These are phyloP conservation scores for Arthrobotrys conoides DNA, from an alignment of 2,329 filamentous ascomycete species.

Conservation along the genomic window DNA sequence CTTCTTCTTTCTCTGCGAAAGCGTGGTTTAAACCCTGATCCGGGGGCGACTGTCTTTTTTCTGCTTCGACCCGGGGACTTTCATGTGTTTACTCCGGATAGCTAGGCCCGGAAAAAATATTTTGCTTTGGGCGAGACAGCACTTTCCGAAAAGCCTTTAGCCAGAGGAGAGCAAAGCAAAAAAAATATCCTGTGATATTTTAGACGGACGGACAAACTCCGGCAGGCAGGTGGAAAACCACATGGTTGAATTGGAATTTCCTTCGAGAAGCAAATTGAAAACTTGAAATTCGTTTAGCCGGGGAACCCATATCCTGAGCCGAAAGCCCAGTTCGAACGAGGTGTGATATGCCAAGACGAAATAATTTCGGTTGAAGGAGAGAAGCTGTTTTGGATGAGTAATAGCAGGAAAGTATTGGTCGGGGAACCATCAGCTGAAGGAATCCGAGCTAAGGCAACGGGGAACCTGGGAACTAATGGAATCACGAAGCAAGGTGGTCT, in stretches of 20 bases:
- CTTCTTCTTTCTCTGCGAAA: conserved; percentile 12
- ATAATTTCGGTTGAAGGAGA: conserved; percentile 57
- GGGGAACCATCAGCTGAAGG: conserved; percentile 41
- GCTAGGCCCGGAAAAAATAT: conserved; percentile 53
- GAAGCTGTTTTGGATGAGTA: conserved; percentile 36
- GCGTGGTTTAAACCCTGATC: conserved; percentile 31
- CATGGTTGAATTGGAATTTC: conserved; percentile 36
- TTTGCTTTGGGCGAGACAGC: conserved; percentile 11
- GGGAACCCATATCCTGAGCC: conserved; percentile 54
- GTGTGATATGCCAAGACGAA: conserved; percentile 55
- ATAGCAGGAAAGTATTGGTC: conserved; percentile 30
- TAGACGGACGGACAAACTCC: conserved; percentile 60
- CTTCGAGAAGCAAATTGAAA: conserved; percentile 36
- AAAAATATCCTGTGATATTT: conserved; percentile 34
- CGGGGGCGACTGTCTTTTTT: conserved; percentile 25
- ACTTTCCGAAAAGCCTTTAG: conserved; percentile 54
- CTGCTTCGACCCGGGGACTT: conserved; percentile 42
- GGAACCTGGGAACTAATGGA: conserved; percentile 44
- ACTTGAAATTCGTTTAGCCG: conserved; percentile 57
- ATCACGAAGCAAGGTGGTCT: conserved; percentile 31
- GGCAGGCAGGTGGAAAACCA: conserved; percentile 46
- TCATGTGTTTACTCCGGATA: conserved; percentile 43
- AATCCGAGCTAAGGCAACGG: conserved; percentile 44
- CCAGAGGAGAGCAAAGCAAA: conserved; percentile 4
- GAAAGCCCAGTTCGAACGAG: conserved; percentile 30